Conservation (phyloP, 768 basidiomycete species). For the Russula ochroleuca region DNA sequence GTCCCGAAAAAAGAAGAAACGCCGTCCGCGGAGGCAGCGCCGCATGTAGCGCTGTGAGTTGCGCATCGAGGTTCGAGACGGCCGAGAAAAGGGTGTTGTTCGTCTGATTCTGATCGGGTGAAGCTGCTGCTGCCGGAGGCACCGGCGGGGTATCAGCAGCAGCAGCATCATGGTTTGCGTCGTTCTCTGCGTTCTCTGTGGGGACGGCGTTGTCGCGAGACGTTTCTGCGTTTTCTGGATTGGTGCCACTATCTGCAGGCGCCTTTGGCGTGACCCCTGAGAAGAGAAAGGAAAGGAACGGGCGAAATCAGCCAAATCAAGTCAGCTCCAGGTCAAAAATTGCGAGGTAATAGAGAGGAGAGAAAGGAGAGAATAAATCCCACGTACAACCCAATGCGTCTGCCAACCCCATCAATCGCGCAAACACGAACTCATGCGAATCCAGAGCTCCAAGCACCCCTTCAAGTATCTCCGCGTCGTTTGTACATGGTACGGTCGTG, state of each 20-base stretch:
- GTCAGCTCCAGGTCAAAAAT: not conserved
- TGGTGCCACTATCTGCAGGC: slow-evolving; percentile 36
- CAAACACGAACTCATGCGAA: slow-evolving; percentile 79
- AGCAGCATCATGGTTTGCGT: too few species aligned
- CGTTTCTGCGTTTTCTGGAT: not conserved
- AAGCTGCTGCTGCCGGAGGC: not conserved
- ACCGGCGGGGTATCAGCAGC: too few species aligned
- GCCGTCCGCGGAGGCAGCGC: slow-evolving; percentile 77
- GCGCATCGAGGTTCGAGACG: slow-evolving; percentile 51
- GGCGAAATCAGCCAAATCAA: not conserved
- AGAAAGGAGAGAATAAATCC: not conserved
- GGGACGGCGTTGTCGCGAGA: slow-evolving; percentile 1
- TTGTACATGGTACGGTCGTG: slow-evolving; percentile 67
- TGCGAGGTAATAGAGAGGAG: too few species aligned
- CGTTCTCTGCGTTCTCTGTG: not conserved
- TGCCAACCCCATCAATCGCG: slow-evolving; percentile 77
- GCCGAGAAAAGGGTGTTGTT: slow-evolving; percentile 8
- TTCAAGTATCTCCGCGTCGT: slow-evolving; percentile 75
- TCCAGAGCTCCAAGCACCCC: slow-evolving; percentile 56
- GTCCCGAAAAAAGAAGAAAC: slow-evolving; percentile 86
- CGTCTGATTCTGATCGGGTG: not conserved
- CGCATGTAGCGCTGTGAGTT: slow-evolving; percentile 57
- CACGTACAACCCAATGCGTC: slow-evolving; percentile 75
- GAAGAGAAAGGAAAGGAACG: not conserved
- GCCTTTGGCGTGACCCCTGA: slow-evolving; percentile 62